Conservation (phyloP, 768 basidiomycete species). For the Strobilomyces dryophilus region DNA sequence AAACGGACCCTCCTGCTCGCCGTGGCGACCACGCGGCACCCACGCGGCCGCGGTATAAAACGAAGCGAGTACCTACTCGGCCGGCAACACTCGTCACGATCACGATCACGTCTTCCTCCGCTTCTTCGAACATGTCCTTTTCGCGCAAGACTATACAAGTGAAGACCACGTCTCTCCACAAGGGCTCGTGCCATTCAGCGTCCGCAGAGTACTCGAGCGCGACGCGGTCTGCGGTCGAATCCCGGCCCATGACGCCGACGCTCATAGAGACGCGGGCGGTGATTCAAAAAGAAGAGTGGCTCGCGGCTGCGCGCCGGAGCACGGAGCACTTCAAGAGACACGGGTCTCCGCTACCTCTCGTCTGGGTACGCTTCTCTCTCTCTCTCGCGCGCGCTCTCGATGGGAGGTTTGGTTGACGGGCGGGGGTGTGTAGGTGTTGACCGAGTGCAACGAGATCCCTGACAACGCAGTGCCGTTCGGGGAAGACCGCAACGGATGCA, state of each 20-base stretch:
- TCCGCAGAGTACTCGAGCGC: constrained; percentile 3
- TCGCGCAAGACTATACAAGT: constrained; percentile 6
- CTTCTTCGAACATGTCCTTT: constrained; percentile 1
- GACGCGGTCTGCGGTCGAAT: background rate
- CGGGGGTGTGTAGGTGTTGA: constrained; percentile 18
- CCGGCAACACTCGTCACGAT: no score
- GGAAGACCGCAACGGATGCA: constrained; percentile 27
- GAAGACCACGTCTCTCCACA: background rate
- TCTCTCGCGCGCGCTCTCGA: background rate
- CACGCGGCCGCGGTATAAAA: no score
- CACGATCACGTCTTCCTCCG: background rate
- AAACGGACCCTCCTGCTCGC: no score
- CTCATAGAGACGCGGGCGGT: constrained; percentile 9
- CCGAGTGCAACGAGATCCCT: constrained; percentile 29
- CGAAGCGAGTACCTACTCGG: no score
- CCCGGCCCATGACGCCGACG: constrained; percentile 14
- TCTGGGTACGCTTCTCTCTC: constrained; percentile 22
- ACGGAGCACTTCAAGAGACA: constrained; percentile 25
- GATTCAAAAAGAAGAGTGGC: constrained; percentile 28
- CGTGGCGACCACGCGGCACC: no score
- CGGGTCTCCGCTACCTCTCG: constrained; percentile 27
- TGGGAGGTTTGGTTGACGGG: background rate
- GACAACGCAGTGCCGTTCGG: constrained; percentile 33
- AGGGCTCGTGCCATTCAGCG: constrained; percentile 9
- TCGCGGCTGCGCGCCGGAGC: constrained; percentile 26